These are phyloP conservation scores for Mycogone perniciosa DNA, from an alignment of 2,329 filamentous ascomycete species.

Conservation along the genomic window DNA sequence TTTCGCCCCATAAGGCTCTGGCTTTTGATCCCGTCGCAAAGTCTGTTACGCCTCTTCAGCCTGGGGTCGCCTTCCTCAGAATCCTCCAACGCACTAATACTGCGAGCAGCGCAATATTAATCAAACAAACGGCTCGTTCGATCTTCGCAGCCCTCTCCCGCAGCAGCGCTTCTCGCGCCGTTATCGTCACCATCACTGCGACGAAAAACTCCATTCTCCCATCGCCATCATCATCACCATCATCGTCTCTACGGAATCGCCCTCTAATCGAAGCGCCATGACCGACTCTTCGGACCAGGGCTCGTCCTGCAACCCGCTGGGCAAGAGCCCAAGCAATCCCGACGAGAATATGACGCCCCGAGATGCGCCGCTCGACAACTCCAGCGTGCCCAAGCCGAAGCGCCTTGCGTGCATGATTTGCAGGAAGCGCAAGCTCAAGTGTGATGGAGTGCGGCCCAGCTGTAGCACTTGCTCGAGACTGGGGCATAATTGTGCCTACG, in stretches of 20 bases:
- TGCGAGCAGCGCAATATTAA: background rate
- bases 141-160: background rate
- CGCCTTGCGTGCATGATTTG: slow-evolving; percentile 93
- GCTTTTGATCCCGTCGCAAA: background rate
- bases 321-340: slow-evolving; percentile 26
- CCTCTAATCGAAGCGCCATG: slow-evolving; percentile 19
- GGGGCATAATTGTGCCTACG: slow-evolving; percentile 81
- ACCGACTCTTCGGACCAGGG: slow-evolving; percentile 33
- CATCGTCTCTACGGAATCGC: background rate
- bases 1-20: background rate
- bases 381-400: slow-evolving; percentile 70
- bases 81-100: background rate
- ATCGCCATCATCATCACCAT: background rate
- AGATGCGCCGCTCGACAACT: slow-evolving; percentile 44
- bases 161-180: slow-evolving; percentile 4
- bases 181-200: background rate
- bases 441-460: slow-evolving; percentile 76
- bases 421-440: slow-evolving; percentile 84
- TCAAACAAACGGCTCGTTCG: background rate
- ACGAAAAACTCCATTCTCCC: background rate
- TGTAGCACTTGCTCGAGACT: slow-evolving; percentile 86
- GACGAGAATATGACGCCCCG: slow-evolving; percentile 31
- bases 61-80: background rate
- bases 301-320: slow-evolving; percentile 24
- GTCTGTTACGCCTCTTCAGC: no score